Evolutionary conservation across 352 stramenopile genomes (phyloP).

Genomic region (Salisapilia sapeloensis): DNA sequence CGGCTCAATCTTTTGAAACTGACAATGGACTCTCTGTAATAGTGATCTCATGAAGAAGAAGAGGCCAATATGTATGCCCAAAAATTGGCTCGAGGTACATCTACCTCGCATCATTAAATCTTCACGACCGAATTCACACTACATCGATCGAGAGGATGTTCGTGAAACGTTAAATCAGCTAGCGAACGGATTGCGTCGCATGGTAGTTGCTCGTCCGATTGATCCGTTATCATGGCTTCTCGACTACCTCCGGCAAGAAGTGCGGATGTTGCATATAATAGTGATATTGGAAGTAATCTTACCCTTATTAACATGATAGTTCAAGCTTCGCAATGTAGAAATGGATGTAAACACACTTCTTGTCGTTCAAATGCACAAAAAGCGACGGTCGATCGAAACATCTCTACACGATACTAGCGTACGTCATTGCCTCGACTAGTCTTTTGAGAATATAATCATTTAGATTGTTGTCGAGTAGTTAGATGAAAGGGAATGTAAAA

Average conservation of each 20-base stretch:
- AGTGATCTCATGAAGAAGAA: no score
- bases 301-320: slow-evolving; percentile 10
- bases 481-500: slow-evolving; percentile 26
- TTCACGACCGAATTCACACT: slow-evolving; percentile 17
- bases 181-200: slow-evolving; percentile 17
- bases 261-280: slow-evolving; percentile 3
- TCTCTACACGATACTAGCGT: slow-evolving; percentile 27
- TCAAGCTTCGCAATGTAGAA: slow-evolving; percentile 39
- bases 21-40: no score
- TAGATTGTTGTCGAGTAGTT: slow-evolving; percentile 1
- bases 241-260: slow-evolving; percentile 34
- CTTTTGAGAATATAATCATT: background rate
- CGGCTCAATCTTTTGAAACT: no score
- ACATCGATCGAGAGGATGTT: slow-evolving; percentile 12
- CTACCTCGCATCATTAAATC: slow-evolving; percentile 5
- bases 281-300: background rate
- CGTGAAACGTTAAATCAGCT: slow-evolving; percentile 30
- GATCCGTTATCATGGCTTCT: slow-evolving; percentile 28
- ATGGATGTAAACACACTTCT: slow-evolving; percentile 17
- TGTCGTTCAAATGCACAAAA: slow-evolving; percentile 51
- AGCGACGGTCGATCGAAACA: slow-evolving; percentile 39
- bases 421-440: background rate
- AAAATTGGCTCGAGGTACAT: no score
- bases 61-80: no score
- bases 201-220: slow-evolving; percentile 29